Base-by-base conservation (phyloP, 495 filamentous ascomycete genomes). In the Penicillium roqueforti region DNA sequence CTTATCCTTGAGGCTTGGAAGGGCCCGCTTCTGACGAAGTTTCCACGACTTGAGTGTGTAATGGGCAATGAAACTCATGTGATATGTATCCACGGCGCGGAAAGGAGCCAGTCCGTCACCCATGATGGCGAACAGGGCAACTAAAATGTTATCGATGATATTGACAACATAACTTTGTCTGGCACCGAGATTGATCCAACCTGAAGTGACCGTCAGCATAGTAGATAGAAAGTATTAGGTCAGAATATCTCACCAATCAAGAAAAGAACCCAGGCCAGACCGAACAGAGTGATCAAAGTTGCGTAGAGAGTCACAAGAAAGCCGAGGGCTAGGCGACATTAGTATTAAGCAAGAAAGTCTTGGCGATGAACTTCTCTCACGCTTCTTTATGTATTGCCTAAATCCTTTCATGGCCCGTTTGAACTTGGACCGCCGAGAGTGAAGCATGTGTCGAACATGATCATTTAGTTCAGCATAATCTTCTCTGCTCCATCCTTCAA, bases 111-210 rank as follows among this genome's bases (percentile, higher is more conserved):
- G 71, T 3, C 87, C 87, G 61, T 89, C 87, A 34, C 88, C 88
- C 53, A 91, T 84, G 39, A 92, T 67, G 28, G 82, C 87, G 58
- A 92, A 91, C 7, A 92, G 75, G 6, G 83, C 88, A 1, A 91
- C 87, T 19, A 92, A 75, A 22, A 89, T 71, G 60, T 85, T 83
- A 72, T 92, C 88, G 59, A 91, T 89, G 47, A 90, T 68, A 48
- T 90, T 83, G 63, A 91, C 83, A 54, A 82, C 68, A 58, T 91
- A 87, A 1, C 79, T 62, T 67, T 90, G 83, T 53, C 75, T 73
- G 23, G 81, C 81, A 28, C 85, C 87, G n/a, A 90, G 84, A 54
- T 89, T 88, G 62, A 92, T 89, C 88, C 88, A 92, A 38, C 87
- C 72, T 75, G 31, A 50, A 14, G 39, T 14, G 50, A 23, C 25